Percentiles rank a stretch among this genome's conserved stretches.
Evolutionary conservation across 2,329 filamentous ascomycete species (phyloP).

Genomic region (Paracorniculantispora psalliotae): DNA sequence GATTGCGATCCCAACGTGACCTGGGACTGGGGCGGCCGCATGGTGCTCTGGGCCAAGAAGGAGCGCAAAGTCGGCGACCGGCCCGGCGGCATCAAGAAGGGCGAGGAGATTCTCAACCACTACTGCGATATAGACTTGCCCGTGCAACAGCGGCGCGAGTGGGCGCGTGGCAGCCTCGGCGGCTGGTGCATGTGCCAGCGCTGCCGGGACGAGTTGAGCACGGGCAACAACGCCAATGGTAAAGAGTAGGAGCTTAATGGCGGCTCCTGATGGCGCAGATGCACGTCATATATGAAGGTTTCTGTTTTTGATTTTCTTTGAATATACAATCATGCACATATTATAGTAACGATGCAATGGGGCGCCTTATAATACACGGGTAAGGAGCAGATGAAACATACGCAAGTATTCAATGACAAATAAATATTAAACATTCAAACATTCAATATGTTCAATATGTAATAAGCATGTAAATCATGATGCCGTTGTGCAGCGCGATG

Average conservation of each 20-base stretch:
- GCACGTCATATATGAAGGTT: background rate
- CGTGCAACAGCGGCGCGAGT: constrained; percentile 78
- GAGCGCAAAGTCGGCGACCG: constrained; percentile 47
- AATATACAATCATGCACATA: background rate
- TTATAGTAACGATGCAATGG: background rate
- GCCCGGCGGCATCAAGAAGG: constrained; percentile 62
- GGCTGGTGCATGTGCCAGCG: constrained; percentile 83
- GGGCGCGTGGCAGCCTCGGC: constrained; percentile 81
- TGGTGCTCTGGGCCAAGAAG: constrained; percentile 63
- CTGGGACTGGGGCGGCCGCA: constrained; percentile 86
- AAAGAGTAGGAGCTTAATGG: background rate
- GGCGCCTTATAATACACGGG: background rate
- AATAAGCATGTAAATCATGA: too few species aligned
- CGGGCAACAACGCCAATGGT: background rate
- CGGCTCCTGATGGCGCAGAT: background rate
- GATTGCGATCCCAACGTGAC: constrained; percentile 91
- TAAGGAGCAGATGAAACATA: background rate
- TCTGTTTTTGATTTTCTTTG: background rate
- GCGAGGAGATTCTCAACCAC: constrained; percentile 85
- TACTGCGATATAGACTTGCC: constrained; percentile 83
- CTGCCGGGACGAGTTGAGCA: constrained; percentile 65
- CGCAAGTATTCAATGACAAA: background rate
- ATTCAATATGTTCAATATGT: too few species aligned
- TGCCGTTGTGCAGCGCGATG: too few species aligned
- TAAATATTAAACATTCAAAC: background rate